These are phyloP conservation scores for Talaromyces pinophilus DNA, from an alignment of 2,329 filamentous ascomycete genomes.

Conservation along the genomic window DNA sequence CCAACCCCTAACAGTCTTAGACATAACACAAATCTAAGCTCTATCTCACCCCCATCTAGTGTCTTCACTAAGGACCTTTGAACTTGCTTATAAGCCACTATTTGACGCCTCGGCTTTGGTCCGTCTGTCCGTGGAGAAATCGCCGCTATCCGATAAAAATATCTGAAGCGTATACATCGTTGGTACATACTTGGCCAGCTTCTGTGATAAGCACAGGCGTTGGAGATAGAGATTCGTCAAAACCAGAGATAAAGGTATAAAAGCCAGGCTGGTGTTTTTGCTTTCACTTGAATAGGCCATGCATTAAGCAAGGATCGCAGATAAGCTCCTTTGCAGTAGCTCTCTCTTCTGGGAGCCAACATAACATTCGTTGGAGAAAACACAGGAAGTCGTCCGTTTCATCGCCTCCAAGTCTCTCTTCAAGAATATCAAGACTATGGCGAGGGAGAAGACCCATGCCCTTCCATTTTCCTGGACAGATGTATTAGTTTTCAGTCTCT, in stretches of 20 bases:
- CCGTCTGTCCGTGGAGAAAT: too few relatives aligned
- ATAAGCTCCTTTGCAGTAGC: slow-evolving; percentile 10
- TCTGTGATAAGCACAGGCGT: not conserved
- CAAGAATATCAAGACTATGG: not conserved
- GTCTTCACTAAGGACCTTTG: too few relatives aligned
- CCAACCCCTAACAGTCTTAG: too few relatives aligned
- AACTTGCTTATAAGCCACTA: too few relatives aligned
- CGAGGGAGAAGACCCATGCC: slow-evolving; percentile 9
- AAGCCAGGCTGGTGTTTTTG: too few relatives aligned
- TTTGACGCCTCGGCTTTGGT: too few relatives aligned
- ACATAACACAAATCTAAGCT: too few relatives aligned
- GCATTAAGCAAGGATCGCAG: slow-evolving; percentile 27
- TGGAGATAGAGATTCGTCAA: not conserved
- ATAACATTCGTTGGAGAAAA: slow-evolving; percentile 12
- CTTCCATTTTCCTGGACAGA: slow-evolving; percentile 6
- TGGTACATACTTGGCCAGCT: not conserved
- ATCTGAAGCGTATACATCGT: too few relatives aligned
- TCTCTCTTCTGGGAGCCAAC: slow-evolving; percentile 15
- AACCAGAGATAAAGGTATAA: too few relatives aligned
- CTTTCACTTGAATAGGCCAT: slow-evolving; percentile 6
- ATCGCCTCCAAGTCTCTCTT: not conserved
- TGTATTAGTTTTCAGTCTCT: not conserved
- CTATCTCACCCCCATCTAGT: too few relatives aligned
- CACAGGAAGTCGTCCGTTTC: slow-evolving; percentile 14
- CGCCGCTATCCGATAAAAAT: too few relatives aligned